Percentiles rank a stretch among this genome's conserved stretches.
Conservation (phyloP, 306 rosid species). For the Canavalia ensiformis region DNA sequence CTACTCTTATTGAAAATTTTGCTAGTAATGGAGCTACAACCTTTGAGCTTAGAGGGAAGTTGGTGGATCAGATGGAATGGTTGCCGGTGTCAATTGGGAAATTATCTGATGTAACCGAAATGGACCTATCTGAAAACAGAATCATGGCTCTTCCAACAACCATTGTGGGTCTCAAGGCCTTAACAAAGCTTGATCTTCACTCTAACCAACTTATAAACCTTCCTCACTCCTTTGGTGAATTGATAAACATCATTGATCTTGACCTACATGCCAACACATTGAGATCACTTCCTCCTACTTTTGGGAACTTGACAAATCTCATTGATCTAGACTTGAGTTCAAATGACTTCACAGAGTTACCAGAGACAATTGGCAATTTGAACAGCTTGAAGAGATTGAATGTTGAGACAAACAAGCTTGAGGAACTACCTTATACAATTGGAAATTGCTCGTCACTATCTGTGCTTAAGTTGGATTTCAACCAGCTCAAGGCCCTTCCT, state of each 20-base stretch:
- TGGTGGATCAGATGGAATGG: constrained; percentile 85
- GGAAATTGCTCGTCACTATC: constrained; percentile 75
- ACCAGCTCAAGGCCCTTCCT: constrained; percentile 83
- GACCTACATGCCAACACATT: constrained; percentile 83
- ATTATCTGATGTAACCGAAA: constrained; percentile 65
- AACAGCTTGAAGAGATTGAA: constrained; percentile 68
- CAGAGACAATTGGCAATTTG: constrained; percentile 73
- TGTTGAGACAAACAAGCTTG: constrained; percentile 80
- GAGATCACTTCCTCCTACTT: constrained; percentile 78
- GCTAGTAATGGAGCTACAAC: constrained; percentile 64
- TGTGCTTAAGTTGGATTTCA: constrained; percentile 77
- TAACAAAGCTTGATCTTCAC: constrained; percentile 83
- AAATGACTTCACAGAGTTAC: constrained; percentile 71
- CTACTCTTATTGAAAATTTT: constrained; percentile 78
- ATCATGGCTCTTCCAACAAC: constrained; percentile 91
- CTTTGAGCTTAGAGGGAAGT: constrained; percentile 83
- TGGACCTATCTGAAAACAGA: constrained; percentile 84
- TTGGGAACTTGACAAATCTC: constrained; percentile 74
- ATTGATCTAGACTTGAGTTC: constrained; percentile 77
- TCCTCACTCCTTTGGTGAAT: constrained; percentile 84
- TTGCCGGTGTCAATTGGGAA: constrained; percentile 92
- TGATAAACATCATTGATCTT: constrained; percentile 73
- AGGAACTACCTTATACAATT: constrained; percentile 81
- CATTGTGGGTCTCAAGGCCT: constrained; percentile 70
- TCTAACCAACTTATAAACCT: constrained; percentile 89